Percentiles rank a stretch among this genome's conserved stretches.
These are phyloP conservation scores for Suhomyces sp. DNA, from an alignment of 805 yeast species.

Conservation along the genomic window DNA sequence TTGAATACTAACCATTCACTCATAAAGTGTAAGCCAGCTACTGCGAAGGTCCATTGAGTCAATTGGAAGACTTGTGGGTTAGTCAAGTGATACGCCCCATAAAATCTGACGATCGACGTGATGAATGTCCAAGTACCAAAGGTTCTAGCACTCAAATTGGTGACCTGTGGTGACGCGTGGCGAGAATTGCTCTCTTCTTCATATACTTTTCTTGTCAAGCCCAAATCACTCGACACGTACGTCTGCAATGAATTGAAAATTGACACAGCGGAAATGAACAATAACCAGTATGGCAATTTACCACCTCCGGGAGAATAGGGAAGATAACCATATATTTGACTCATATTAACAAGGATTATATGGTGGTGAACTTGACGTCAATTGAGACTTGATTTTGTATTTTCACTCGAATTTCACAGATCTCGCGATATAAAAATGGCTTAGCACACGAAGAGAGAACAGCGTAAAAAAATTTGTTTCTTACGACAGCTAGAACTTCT, in stretches of 20 bases:
- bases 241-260: slow-evolving; percentile 87
- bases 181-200: slow-evolving; percentile 28
- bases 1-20: slow-evolving; percentile 77
- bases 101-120: slow-evolving; percentile 78
- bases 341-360: neutral
- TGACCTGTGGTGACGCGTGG: slow-evolving; percentile 32
- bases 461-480: neutral
- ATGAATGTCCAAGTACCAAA: slow-evolving; percentile 98
- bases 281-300: slow-evolving; percentile 36
- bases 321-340: slow-evolving; percentile 1
- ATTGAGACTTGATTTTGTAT: neutral
- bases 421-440: neutral
- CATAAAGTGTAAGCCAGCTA: slow-evolving; percentile 83
- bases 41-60: slow-evolving; percentile 72
- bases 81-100: slow-evolving; percentile 72
- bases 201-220: slow-evolving; percentile 78
- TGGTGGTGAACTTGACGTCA: neutral
- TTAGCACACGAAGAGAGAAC: neutral
- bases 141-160: slow-evolving; percentile 81
- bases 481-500: neutral
- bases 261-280: slow-evolving; percentile 77
- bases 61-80: slow-evolving; percentile 73
- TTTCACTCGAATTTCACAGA: neutral
- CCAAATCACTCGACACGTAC: slow-evolving; percentile 64
- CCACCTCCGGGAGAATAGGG: slow-evolving; percentile 26